A percentile compares a stretch with the other conserved stretches of the same genome.
phyloP scores from a whole-genome alignment of 176 grass and related monocot species.

The Puccinellia tenuiflora region DNA sequence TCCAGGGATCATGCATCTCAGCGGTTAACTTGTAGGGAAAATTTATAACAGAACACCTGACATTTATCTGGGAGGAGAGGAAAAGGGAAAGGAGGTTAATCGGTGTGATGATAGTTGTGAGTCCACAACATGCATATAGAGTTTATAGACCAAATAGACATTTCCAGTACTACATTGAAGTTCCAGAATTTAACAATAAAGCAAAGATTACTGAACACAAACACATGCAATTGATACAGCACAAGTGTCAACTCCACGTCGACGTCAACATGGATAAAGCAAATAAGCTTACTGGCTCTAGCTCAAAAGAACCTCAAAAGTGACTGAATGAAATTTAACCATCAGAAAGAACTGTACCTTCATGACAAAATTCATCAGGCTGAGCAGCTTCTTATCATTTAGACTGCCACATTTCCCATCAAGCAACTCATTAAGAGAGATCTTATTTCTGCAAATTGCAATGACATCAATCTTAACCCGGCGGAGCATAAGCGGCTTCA shows the following conservation, averaged over 20 bases:
- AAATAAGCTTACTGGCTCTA: constrained; percentile 86
- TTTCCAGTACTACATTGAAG: background rate
- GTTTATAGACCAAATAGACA: constrained; percentile 16
- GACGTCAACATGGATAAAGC: background rate
- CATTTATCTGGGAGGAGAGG: constrained; percentile 59
- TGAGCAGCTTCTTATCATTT: constrained; percentile 94
- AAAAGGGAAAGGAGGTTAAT: constrained; percentile 4
- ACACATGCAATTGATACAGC: background rate
- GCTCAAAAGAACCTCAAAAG: constrained; percentile 43
- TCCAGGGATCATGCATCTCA: constrained; percentile 89
- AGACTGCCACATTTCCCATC: constrained; percentile 80
- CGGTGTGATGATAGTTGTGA: background rate
- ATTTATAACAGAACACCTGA: constrained; percentile 69
- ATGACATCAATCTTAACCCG: constrained; percentile 99
- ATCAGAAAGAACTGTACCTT: constrained; percentile 51
- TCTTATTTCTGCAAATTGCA: constrained; percentile 95
- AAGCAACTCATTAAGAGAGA: constrained; percentile 88
- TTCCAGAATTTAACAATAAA: background rate
- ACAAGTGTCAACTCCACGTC: background rate
- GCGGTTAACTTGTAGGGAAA: constrained; percentile 82
- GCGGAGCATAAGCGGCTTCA: constrained; percentile 97
- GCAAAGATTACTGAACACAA: constrained; percentile 11
- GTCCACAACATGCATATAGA: constrained; percentile 2
- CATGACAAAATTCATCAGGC: constrained; percentile 99
- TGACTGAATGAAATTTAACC: background rate